Percentiles rank a stretch among this genome's conserved stretches.
Evolutionary conservation across 208 protist species (phyloP).

Genomic region (Angomonas ambiguus): DNA sequence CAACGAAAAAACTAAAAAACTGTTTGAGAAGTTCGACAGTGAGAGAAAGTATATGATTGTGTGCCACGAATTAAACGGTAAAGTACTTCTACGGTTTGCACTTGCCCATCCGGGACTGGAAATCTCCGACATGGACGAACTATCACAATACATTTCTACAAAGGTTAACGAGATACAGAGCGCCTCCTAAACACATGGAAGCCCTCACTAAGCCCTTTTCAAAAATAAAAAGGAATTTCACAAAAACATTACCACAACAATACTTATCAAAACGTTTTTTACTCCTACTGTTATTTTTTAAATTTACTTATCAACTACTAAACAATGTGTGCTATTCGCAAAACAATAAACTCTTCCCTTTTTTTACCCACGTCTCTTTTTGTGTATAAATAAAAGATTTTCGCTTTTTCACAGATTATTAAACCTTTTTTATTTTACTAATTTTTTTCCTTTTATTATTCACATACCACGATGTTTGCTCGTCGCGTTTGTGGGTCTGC

Average conservation of each 20-base stretch:
- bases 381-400: neutral
- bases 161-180: slow-evolving; percentile 21
- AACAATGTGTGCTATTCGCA: neutral
- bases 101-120: slow-evolving; percentile 27
- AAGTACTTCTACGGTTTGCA: slow-evolving; percentile 23
- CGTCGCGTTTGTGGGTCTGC: slow-evolving; percentile 44
- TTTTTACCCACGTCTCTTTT: neutral
- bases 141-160: slow-evolving; percentile 17
- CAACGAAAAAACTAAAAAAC: slow-evolving; percentile 23
- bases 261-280: neutral
- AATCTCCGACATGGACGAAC: slow-evolving; percentile 29
- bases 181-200: no score
- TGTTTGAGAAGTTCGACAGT: slow-evolving; percentile 22
- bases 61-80: slow-evolving; percentile 29
- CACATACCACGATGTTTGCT: slow-evolving; percentile 32
- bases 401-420: neutral
- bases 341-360: neutral
- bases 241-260: no score
- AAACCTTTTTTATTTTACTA: slow-evolving; percentile 28
- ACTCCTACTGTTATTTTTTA: neutral
- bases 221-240: no score
- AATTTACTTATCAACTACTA: neutral
- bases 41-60: slow-evolving; percentile 32
- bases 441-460: slow-evolving; percentile 12
- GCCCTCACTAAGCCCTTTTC: no score